phyloP scores from a whole-genome alignment of 1,284 basidiomycete genomes.

The Austropuccinia psidii region DNA sequence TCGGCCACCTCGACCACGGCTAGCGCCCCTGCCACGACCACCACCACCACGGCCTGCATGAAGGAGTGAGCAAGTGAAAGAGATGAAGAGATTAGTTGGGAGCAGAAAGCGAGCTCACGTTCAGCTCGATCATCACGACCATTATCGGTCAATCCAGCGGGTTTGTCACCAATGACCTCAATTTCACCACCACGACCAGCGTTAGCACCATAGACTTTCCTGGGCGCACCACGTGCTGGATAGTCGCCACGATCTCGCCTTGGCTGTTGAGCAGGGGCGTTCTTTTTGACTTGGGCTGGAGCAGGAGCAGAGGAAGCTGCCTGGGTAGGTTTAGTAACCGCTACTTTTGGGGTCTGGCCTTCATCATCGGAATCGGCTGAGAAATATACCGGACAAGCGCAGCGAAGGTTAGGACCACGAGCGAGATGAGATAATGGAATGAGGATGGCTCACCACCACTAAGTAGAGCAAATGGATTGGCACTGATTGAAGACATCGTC shows the following conservation, averaged over 20 bases:
- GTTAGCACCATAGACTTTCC: slow-evolving; percentile 28
- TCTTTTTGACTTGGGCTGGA: slow-evolving; percentile 16
- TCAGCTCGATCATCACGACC: slow-evolving; percentile 32
- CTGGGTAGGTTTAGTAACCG: slow-evolving; percentile 8
- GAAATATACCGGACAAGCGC: not conserved
- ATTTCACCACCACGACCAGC: slow-evolving; percentile 12
- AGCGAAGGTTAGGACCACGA: not conserved
- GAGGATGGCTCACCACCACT: slow-evolving; percentile 9
- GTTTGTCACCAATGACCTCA: slow-evolving; percentile 28
- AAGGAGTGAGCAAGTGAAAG: not conserved
- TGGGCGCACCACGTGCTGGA: slow-evolving; percentile 26
- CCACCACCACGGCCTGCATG: slow-evolving; percentile 20
- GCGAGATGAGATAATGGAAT: not conserved
- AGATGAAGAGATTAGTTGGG: not conserved
- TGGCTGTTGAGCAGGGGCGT: slow-evolving; percentile 8
- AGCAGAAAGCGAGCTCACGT: not conserved
- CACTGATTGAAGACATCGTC: slow-evolving; percentile 30
- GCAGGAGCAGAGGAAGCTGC: not conserved
- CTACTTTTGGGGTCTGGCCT: not conserved
- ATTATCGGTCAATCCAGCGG: slow-evolving; percentile 24
- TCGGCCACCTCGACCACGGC: slow-evolving; percentile 23
- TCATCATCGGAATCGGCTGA: slow-evolving; percentile 35
- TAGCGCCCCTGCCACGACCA: slow-evolving; percentile 10
- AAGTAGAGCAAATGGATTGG: slow-evolving; percentile 36
- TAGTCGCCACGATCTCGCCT: slow-evolving; percentile 35